Conservation (phyloP, 805 yeast genomes). For the Blastobotrys americana region DNA sequence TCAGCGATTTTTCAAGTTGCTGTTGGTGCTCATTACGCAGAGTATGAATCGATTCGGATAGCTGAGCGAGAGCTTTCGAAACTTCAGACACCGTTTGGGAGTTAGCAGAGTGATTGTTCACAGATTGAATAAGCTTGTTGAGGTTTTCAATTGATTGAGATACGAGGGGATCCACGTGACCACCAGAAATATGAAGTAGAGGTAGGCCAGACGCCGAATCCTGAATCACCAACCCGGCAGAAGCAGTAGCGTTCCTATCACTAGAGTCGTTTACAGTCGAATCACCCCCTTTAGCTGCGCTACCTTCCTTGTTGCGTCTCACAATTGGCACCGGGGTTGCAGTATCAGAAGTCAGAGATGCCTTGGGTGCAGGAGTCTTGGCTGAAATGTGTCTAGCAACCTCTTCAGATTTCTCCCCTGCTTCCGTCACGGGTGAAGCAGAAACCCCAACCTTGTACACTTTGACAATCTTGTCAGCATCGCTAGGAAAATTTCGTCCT, state of each 20-base stretch:
- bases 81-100: slow-evolving; percentile 21
- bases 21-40: slow-evolving; percentile 17
- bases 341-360: slow-evolving; percentile 14
- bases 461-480: slow-evolving; percentile 13
- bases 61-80: slow-evolving; percentile 17
- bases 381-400: slow-evolving; percentile 6
- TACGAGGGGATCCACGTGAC: slow-evolving; percentile 19
- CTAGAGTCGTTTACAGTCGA: too few species aligned
- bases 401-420: too few species aligned
- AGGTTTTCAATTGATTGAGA: slow-evolving; percentile 25
- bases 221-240: too few species aligned
- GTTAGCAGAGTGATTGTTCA: slow-evolving; percentile 33
- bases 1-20: slow-evolving; percentile 20
- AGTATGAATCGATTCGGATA: slow-evolving; percentile 19
- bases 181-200: slow-evolving; percentile 14
- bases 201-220: slow-evolving; percentile 13
- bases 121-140: slow-evolving; percentile 30
- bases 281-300: slow-evolving; percentile 9
- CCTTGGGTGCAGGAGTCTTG: slow-evolving; percentile 16
- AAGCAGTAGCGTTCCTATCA: not conserved
- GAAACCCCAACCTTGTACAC: slow-evolving; percentile 20
- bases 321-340: slow-evolving; percentile 2
- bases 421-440: slow-evolving; percentile 11
- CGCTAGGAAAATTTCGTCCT: slow-evolving; percentile 1
- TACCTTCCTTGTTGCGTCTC: slow-evolving; percentile 6